Evolutionary conservation across 495 filamentous ascomycete genomes (phyloP).

Genomic region (Podospora fimiseda): DNA sequence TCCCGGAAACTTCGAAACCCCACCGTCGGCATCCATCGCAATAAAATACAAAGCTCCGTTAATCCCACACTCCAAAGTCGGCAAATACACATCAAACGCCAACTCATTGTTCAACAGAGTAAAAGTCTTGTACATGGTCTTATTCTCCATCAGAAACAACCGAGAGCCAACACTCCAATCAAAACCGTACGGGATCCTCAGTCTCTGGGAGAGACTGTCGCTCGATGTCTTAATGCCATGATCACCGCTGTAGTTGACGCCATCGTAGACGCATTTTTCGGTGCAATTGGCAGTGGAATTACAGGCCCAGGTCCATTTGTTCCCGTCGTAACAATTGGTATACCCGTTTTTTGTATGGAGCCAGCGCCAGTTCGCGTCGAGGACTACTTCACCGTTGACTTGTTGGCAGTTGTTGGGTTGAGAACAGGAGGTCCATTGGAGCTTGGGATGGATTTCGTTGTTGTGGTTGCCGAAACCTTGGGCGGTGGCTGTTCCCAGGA

Average conservation of each 20-base stretch:
- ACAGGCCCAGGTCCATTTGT: slow-evolving; percentile 35
- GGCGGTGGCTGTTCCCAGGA: slow-evolving; percentile 19
- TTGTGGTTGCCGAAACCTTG: slow-evolving; percentile 48
- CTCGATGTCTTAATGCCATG: slow-evolving; percentile 36
- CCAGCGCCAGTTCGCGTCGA: slow-evolving; percentile 46
- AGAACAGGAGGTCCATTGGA: slow-evolving; percentile 52
- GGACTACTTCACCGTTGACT: slow-evolving; percentile 30
- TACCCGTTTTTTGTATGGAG: slow-evolving; percentile 29
- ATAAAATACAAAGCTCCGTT: slow-evolving; percentile 51
- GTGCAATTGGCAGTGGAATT: slow-evolving; percentile 31
- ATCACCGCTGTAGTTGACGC: slow-evolving; percentile 32
- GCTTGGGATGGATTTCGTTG: slow-evolving; percentile 48
- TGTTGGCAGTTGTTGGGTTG: slow-evolving; percentile 35
- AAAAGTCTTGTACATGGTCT: slow-evolving; percentile 47
- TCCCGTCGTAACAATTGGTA: slow-evolving; percentile 35
- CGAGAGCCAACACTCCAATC: slow-evolving; percentile 42
- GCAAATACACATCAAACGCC: slow-evolving; percentile 50
- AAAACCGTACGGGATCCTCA: slow-evolving; percentile 43
- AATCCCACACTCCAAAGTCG: slow-evolving; percentile 40
- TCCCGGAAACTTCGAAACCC: slow-evolving; percentile 34
- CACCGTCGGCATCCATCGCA: slow-evolving; percentile 49
- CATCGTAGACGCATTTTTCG: slow-evolving; percentile 37
- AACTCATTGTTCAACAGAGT: slow-evolving; percentile 48
- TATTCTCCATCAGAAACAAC: slow-evolving; percentile 44
- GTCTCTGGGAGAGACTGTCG: slow-evolving; percentile 34